Evolutionary conservation across 352 stramenopile species (phyloP).

Genomic region (Phytopythium litorale): DNA sequence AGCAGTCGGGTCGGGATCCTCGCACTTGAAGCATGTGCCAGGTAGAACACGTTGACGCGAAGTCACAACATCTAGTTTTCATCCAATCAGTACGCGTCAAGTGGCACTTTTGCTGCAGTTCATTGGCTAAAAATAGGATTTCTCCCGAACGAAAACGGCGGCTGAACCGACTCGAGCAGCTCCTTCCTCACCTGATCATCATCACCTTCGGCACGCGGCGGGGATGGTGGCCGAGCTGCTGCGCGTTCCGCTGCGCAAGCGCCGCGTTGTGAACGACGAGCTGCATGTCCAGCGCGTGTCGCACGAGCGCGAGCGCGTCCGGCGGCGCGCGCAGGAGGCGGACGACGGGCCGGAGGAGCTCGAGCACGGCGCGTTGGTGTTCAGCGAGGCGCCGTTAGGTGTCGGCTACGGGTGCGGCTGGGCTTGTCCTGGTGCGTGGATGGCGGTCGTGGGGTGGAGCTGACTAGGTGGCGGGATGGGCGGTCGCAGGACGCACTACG

Average conservation of each 20-base stretch:
- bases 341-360: slow-evolving; percentile 7
- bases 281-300: slow-evolving; percentile 10
- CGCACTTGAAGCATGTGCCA: neutral
- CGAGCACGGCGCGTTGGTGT: slow-evolving; percentile 26
- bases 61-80: neutral
- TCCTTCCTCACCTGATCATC: neutral
- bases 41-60: neutral
- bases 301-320: slow-evolving; percentile 44
- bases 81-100: slow-evolving; percentile 10
- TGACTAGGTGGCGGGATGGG: neutral
- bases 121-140: slow-evolving; percentile 5
- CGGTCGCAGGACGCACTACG: slow-evolving; percentile 65
- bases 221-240: slow-evolving; percentile 12
- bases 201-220: neutral
- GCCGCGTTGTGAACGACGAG: slow-evolving; percentile 7
- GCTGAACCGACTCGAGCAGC: slow-evolving; percentile 3
- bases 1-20: neutral
- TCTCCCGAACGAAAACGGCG: neutral
- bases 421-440: neutral
- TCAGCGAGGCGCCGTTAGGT: slow-evolving; percentile 59
- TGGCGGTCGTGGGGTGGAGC: no score
- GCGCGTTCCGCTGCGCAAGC: slow-evolving; percentile 25
- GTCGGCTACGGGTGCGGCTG: slow-evolving; percentile 56
- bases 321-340: slow-evolving; percentile 26
- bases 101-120: neutral